Percentiles rank a stretch among this genome's conserved stretches.
Conservation (phyloP, 345 rosid species). For the Lagerstroemia speciosa region DNA sequence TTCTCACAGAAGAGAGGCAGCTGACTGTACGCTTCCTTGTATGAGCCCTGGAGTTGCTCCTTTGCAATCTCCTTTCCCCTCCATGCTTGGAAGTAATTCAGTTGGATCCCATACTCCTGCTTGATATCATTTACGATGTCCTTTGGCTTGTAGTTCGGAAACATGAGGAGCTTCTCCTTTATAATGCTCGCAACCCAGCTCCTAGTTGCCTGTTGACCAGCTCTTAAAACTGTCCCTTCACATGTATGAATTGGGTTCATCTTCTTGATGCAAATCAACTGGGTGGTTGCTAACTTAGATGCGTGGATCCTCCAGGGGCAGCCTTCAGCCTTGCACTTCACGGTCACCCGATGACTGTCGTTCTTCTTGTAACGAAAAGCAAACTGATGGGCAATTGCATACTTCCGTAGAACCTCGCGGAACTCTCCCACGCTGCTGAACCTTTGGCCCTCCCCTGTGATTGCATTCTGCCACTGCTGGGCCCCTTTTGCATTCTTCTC, state of each 20-base stretch:
- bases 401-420: constrained; percentile 74
- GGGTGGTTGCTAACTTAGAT: constrained; percentile 81
- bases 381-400: constrained; percentile 91
- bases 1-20: constrained; percentile 69
- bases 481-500: constrained; percentile 66
- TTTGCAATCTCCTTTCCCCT: constrained; percentile 94
- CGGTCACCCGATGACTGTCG: constrained; percentile 90
- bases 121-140: constrained; percentile 82
- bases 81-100: constrained; percentile 94
- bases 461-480: constrained; percentile 86
- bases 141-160: constrained; percentile 84
- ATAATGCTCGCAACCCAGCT: constrained; percentile 95
- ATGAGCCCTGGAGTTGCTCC: constrained; percentile 94
- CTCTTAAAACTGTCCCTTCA: constrained; percentile 59
- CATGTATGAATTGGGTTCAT: constrained; percentile 84
- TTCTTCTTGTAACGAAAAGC: constrained; percentile 89
- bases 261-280: constrained; percentile 80
- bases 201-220: constrained; percentile 81
- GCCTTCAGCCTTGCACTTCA: constrained; percentile 89
- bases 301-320: constrained; percentile 99
- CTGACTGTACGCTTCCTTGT: constrained; percentile 78
- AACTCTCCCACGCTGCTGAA: constrained; percentile 74
- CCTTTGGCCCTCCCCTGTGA: constrained; percentile 89
- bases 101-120: constrained; percentile 78
- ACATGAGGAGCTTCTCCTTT: constrained; percentile 76